phyloP scores from a whole-genome alignment of 1,139 yeast genomes.

The Yamadazyma aaseri region DNA sequence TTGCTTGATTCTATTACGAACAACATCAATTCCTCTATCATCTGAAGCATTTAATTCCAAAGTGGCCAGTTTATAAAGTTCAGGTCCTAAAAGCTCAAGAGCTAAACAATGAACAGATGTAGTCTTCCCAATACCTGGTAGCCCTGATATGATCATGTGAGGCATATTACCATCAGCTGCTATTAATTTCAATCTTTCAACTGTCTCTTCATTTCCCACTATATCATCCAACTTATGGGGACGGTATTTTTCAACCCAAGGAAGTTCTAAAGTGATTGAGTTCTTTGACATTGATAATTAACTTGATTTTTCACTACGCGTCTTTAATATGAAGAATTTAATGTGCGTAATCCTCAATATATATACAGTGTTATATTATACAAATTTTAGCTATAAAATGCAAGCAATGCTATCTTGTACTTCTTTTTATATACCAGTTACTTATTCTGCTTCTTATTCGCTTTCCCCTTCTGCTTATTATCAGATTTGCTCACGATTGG shows the following conservation, averaged over 20 bases:
- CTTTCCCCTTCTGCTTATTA: slow-evolving; percentile 7
- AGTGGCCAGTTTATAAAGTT: slow-evolving; percentile 75
- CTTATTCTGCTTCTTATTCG: slow-evolving; percentile 1
- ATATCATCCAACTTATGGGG: slow-evolving; percentile 78
- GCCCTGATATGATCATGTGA: slow-evolving; percentile 87
- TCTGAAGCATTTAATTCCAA: slow-evolving; percentile 67
- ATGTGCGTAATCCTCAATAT: no score
- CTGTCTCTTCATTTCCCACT: slow-evolving; percentile 91
- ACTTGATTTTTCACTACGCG: background rate
- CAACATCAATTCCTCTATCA: slow-evolving; percentile 52
- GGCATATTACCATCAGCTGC: slow-evolving; percentile 97
- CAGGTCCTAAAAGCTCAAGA: slow-evolving; percentile 69
- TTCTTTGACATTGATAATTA: background rate
- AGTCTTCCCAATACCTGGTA: slow-evolving; percentile 97
- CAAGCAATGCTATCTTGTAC: no score
- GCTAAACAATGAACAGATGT: slow-evolving; percentile 93
- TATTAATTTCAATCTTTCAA: slow-evolving; percentile 78
- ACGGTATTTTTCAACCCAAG: slow-evolving; percentile 94
- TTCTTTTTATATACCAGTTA: background rate
- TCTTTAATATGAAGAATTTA: slow-evolving; percentile 1
- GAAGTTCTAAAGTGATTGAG: slow-evolving; percentile 33
- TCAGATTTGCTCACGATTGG: slow-evolving; percentile 32
- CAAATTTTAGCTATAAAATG: no score
- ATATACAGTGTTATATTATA: no score
- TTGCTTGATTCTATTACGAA: slow-evolving; percentile 47